These are phyloP conservation scores for Fusarium haematococcum DNA, from an alignment of 2,329 filamentous ascomycete species.

Conservation along the genomic window DNA sequence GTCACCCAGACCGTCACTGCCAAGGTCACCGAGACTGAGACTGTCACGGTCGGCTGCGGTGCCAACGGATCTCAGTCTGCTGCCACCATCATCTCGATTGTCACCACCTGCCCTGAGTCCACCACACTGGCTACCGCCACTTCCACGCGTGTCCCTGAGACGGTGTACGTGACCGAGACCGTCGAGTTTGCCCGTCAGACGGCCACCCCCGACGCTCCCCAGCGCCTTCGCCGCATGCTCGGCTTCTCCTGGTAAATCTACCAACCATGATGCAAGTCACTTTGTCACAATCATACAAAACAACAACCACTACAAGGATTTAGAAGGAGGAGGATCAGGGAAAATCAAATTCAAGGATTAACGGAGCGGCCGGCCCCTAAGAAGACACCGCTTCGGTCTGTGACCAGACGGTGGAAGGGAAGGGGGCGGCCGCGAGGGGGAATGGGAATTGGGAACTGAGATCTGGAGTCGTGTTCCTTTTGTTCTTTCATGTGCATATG, in stretches of 20 bases:
- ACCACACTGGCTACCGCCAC: slow-evolving; percentile 40
- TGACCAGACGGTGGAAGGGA: not conserved
- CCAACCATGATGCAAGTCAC: not conserved
- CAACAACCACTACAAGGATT: not conserved
- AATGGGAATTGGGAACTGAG: slow-evolving; percentile 24
- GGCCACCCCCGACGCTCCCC: slow-evolving; percentile 13
- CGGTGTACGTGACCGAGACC: slow-evolving; percentile 42
- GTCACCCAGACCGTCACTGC: slow-evolving; percentile 35
- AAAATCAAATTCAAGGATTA: slow-evolving; percentile 13
- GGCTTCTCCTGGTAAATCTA: slow-evolving; percentile 26
- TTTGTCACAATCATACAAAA: slow-evolving; percentile 4
- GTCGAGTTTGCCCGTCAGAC: slow-evolving; percentile 27
- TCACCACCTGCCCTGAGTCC: slow-evolving; percentile 31
- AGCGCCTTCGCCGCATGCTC: slow-evolving; percentile 38
- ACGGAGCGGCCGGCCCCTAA: not conserved
- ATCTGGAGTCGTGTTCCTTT: slow-evolving; percentile 34
- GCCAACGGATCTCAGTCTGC: slow-evolving; percentile 9
- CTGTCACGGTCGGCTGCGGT: slow-evolving; percentile 15
- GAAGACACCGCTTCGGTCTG: slow-evolving; percentile 18
- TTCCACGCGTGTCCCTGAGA: slow-evolving; percentile 35
- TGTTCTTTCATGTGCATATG: slow-evolving; percentile 40
- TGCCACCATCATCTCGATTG: slow-evolving; percentile 32
- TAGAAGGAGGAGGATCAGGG: slow-evolving; percentile 4
- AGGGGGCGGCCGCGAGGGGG: not conserved
- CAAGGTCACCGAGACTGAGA: slow-evolving; percentile 28